Evolutionary conservation across 495 filamentous ascomycete genomes (phyloP).

Genomic region (Daldinia bambusicola): DNA sequence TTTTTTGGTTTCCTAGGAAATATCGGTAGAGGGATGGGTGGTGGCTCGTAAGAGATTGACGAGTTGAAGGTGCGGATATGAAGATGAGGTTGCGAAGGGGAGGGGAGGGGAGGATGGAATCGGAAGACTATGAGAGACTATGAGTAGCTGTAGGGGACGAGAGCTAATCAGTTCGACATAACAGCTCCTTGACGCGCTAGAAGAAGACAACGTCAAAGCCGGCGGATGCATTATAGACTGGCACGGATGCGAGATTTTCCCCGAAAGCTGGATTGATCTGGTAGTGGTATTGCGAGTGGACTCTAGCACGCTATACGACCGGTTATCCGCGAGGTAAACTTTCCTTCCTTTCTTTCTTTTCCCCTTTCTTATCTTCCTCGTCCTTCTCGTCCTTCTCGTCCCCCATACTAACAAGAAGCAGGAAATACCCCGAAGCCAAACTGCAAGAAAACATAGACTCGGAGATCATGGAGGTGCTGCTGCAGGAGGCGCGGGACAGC

Average conservation of each 20-base stretch:
- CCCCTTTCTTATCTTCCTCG: too few species aligned
- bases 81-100: neutral
- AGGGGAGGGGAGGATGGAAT: constrained; percentile 45
- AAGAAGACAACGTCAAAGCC: constrained; percentile 74
- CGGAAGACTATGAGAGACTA: neutral
- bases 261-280: constrained; percentile 91
- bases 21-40: too few species aligned
- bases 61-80: neutral
- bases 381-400: neutral
- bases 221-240: constrained; percentile 96
- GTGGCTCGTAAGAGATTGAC: neutral
- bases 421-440: constrained; percentile 84
- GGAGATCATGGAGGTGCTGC: constrained; percentile 95
- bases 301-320: constrained; percentile 83
- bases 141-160: neutral
- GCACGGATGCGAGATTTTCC: constrained; percentile 98
- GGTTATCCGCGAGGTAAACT: constrained; percentile 73
- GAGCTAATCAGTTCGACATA: constrained; percentile 6
- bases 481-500: constrained; percentile 87
- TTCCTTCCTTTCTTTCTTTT: constrained; percentile 2
- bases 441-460: constrained; percentile 95
- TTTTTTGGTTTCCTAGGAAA: constrained; percentile 8
- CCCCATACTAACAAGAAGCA: constrained; percentile 42
- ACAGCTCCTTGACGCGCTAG: constrained; percentile 88
- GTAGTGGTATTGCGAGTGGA: constrained; percentile 90